A percentile compares a stretch with the other conserved stretches of the same genome.
These are phyloP conservation scores for Eremochloa ophiuroides DNA, from an alignment of 176 grass and related monocot genomes.

Conservation along the genomic window DNA sequence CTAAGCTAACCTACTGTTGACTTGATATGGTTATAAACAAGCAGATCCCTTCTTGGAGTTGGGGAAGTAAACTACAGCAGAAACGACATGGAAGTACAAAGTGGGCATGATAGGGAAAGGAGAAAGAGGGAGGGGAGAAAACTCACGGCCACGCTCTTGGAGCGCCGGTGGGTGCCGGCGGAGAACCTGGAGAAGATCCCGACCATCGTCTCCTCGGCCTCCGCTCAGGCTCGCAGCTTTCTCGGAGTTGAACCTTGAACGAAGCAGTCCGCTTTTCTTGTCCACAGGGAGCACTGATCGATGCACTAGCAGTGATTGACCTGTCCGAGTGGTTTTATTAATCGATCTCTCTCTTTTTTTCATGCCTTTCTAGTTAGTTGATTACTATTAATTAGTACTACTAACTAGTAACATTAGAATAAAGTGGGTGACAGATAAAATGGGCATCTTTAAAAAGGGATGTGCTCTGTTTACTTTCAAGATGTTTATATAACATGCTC, in stretches of 20 bases:
- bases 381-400: no score
- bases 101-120: background rate
- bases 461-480: background rate
- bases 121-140: background rate
- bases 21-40: constrained; percentile 4
- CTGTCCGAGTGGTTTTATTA: background rate
- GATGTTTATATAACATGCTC: background rate
- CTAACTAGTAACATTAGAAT: background rate
- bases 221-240: background rate
- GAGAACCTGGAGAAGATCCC: constrained; percentile 77
- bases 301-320: constrained; percentile 8
- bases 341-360: background rate
- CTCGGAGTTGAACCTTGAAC: background rate
- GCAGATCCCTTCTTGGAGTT: constrained; percentile 44
- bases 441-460: background rate
- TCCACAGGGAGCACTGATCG: background rate
- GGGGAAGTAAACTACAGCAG: constrained; percentile 43
- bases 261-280: constrained; percentile 1
- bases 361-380: background rate
- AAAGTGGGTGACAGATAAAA: background rate
- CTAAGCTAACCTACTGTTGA: constrained; percentile 22
- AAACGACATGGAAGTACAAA: constrained; percentile 20
- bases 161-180: constrained; percentile 62
- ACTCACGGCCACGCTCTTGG: constrained; percentile 64
- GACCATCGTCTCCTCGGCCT: constrained; percentile 44